Base-by-base conservation (phyloP, 169 alveolate genomes). In the Plasmodium billcollinsi region DNA sequence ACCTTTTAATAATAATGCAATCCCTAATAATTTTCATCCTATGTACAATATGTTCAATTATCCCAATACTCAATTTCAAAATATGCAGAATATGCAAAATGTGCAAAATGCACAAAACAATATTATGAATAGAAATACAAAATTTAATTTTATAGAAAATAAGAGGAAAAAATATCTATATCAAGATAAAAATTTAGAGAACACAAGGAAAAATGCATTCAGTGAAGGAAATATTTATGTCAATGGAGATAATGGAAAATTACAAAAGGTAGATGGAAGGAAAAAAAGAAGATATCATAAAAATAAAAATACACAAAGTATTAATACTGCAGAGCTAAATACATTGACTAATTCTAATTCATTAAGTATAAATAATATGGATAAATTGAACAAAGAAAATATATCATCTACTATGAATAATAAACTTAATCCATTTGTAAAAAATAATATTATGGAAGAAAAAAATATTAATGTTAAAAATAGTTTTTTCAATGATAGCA, bases 401-500 rank as follows among this genome's bases (percentile, higher is more conserved):
- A 5, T 39, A 39, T 39, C 47, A 39, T 39, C 47, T 5, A 39
- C 5, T 39, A 39, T 39, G 2, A 39, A 7, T 39, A 39, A 39
- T 39, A 39, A 39, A 9, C 9, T 5, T 2, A 39, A 39, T 39
- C 47, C 47, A 39, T 39, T 39, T 39, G 47, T 39, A 5, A 39
- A 39, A 39, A 39, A 39, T 39, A 39, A 39, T 39, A 39, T 39
- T 39, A 39, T 39, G 8, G 47, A 39, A 5, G 47, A 39, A 39
- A 39, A 39, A 39, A 39, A 39, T 39, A 6, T 39, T 39, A 39
- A 39, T 5, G 9, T 6, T 5, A 39, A 39, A 39, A 39, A 39
- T 39, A 5, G 9, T 5, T 5, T 39, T 39, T 94, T 90, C 85
- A 74, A 78, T 69, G 69, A 92, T 69, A 88, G 88, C 69, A 73